These are phyloP conservation scores for Eucalyptus regnans DNA, from an alignment of 345 rosid species.

Conservation along the genomic window DNA sequence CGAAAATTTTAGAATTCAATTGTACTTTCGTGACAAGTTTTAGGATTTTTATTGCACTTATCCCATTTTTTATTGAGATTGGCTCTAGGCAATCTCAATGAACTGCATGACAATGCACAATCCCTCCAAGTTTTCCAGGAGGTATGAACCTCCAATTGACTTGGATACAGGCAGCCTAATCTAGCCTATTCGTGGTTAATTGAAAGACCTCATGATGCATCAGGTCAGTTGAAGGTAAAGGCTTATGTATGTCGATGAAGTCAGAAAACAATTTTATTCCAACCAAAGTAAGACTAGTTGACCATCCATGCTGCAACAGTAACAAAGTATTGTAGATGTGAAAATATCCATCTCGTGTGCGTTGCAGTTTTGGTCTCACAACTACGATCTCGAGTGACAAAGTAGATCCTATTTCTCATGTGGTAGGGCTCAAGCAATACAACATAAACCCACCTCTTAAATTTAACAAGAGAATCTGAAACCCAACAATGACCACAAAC, in stretches of 20 bases:
- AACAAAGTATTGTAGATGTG: neutral
- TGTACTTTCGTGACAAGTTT: fast-evolving
- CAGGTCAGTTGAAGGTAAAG: neutral
- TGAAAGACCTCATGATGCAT: neutral
- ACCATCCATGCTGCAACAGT: neutral
- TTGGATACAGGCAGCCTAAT: neutral
- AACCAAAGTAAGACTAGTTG: neutral
- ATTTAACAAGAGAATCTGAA: neutral
- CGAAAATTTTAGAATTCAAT: too few relatives aligned
- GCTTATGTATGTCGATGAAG: neutral
- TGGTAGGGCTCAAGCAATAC: neutral
- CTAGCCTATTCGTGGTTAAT: neutral
- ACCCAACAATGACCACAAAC: neutral
- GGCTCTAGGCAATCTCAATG: neutral
- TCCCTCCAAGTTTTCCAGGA: neutral
- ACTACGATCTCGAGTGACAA: neutral
- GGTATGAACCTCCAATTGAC: neutral
- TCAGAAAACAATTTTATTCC: neutral
- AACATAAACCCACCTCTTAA: neutral
- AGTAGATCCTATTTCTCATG: neutral
- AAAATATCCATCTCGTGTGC: neutral
- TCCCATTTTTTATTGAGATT: neutral
- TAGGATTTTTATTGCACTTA: too few relatives aligned
- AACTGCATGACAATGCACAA: neutral
- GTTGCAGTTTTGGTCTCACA: neutral